Evolutionary conservation across 768 basidiomycete species (phyloP).

Genomic region (Suillus lakei): DNA sequence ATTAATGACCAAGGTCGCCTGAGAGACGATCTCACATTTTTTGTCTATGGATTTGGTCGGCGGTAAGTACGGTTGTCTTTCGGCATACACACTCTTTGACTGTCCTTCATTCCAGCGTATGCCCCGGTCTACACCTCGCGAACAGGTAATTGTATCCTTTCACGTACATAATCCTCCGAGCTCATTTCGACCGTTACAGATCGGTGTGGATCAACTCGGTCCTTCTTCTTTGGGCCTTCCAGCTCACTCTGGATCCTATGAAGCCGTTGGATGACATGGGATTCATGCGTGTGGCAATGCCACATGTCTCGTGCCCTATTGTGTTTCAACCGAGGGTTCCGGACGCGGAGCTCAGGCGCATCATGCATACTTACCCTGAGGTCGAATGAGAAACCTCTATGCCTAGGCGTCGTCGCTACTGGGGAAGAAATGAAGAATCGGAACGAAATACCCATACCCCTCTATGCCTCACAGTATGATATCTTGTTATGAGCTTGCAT

Average conservation of each 20-base stretch:
- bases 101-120: conserved; percentile 30
- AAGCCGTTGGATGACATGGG: conserved; percentile 52
- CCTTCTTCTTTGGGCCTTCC: conserved; percentile 65
- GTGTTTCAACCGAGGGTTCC: background rate
- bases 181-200: conserved; percentile 35
- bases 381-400: background rate
- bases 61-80: background rate
- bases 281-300: background rate
- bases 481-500: background rate
- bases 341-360: background rate
- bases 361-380: background rate
- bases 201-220: conserved; percentile 62
- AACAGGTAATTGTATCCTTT: background rate
- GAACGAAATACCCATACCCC: background rate
- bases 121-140: background rate
- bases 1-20: conserved; percentile 46
- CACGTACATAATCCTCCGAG: background rate
- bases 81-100: background rate
- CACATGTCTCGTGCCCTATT: background rate
- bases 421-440: background rate
- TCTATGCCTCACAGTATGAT: background rate
- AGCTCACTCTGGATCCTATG: conserved; percentile 48
- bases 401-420: background rate
- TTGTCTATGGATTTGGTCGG: conserved; percentile 55
- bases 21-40: conserved; percentile 43